Conservation (phyloP, 2,329 filamentous ascomycete genomes). For the Penicillium sp. region DNA sequence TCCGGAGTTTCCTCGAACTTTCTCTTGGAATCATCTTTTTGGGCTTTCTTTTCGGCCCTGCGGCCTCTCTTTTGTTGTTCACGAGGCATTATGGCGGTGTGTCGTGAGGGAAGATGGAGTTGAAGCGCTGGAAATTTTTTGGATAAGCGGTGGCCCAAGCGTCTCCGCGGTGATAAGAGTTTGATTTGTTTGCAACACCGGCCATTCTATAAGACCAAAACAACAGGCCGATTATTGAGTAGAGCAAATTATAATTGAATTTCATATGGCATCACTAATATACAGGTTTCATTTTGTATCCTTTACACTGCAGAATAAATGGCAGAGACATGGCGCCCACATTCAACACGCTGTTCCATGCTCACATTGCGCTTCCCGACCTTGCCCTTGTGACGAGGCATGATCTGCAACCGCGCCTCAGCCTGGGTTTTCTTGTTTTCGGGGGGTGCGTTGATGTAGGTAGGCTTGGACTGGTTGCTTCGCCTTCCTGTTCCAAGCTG, state of each 20-base stretch:
- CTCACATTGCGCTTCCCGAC: conserved; percentile 69
- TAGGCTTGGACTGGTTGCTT: conserved; percentile 73
- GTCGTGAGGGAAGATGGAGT: conserved; percentile 6
- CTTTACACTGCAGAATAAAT: conserved; percentile 69
- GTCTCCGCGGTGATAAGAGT: conserved; percentile 23
- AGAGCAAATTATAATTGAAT: conserved; percentile 6
- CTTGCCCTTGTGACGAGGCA: conserved; percentile 69
- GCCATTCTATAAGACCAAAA: background rate
- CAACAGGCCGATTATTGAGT: background rate
- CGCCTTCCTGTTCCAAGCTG: conserved; percentile 90
- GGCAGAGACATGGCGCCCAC: conserved; percentile 76
- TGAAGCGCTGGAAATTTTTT: conserved; percentile 28
- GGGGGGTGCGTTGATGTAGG: conserved; percentile 75
- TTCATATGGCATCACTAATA: conserved; percentile 18
- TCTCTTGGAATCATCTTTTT: conserved; percentile 40
- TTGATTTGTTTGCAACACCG: conserved; percentile 35
- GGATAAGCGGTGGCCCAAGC: conserved; percentile 43
- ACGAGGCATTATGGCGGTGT: conserved; percentile 42
- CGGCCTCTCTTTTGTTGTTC: conserved; percentile 51
- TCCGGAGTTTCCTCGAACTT: conserved; percentile 38
- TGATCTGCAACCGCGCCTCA: conserved; percentile 75
- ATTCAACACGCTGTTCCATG: conserved; percentile 85
- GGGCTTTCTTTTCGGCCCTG: conserved; percentile 43
- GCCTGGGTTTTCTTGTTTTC: conserved; percentile 60
- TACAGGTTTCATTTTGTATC: conserved; percentile 13